Percentiles rank a stretch among this genome's conserved stretches.
Conservation (phyloP, 805 yeast species). For the Alloascoidea hylecoeti region DNA sequence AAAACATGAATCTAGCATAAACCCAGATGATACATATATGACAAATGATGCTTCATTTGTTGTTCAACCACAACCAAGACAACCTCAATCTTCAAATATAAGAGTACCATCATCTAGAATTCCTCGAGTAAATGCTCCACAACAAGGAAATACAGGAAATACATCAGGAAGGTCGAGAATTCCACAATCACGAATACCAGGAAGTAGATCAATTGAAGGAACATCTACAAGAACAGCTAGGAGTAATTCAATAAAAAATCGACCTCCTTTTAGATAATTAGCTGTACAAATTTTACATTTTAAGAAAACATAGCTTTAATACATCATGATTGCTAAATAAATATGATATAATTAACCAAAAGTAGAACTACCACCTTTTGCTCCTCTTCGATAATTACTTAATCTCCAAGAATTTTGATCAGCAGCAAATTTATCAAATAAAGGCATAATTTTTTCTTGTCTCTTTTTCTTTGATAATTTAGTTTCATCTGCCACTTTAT, state of each 20-base stretch:
- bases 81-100: not conserved
- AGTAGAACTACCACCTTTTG: conserved; percentile 8
- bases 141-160: too few species aligned
- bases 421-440: conserved; percentile 43
- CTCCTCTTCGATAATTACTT: conserved; percentile 23
- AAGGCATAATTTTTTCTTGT: conserved; percentile 58
- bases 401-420: conserved; percentile 69
- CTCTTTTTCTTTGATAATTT: conserved; percentile 35
- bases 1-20: not conserved
- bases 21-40: conserved; percentile 12
- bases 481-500: conserved; percentile 42
- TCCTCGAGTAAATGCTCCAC: not conserved
- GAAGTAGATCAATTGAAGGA: too few species aligned
- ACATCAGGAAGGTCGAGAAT: too few species aligned
- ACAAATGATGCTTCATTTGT: conserved; percentile 19
- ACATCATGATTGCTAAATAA: too few species aligned
- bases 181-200: not conserved
- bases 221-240: not conserved
- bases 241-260: not conserved
- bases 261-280: not conserved
- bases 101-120: not conserved
- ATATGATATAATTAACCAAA: conserved; percentile 13
- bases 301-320: too few species aligned
- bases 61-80: conserved; percentile 12
- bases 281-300: too few species aligned